Evolutionary conservation across 2,329 filamentous ascomycete genomes (phyloP).

Genomic region (Chaetoscypha palmicola): DNA sequence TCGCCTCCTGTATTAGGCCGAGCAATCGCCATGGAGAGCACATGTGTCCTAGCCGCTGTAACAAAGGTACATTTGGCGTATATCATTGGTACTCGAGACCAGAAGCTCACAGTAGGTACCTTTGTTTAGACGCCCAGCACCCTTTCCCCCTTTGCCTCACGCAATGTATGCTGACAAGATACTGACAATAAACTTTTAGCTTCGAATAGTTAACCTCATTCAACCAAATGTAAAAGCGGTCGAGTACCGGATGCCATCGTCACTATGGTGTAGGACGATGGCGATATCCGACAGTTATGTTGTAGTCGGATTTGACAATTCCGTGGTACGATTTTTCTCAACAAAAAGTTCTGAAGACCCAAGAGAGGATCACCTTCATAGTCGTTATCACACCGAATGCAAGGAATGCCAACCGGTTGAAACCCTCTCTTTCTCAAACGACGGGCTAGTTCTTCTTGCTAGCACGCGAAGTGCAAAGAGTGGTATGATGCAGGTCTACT

Average conservation of each 20-base stretch:
- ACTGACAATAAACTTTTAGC: conserved; percentile 24
- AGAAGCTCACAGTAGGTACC: conserved; percentile 34
- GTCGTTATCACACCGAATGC: conserved; percentile 31
- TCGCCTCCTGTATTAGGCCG: conserved; percentile 32
- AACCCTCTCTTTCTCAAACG: conserved; percentile 36
- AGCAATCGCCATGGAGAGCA: conserved; percentile 33
- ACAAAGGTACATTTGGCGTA: conserved; percentile 34
- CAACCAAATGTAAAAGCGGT: conserved; percentile 29
- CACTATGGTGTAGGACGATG: conserved; percentile 35
- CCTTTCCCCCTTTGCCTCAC: neutral
- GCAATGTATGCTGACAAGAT: too few species aligned
- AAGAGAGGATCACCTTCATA: conserved; percentile 34
- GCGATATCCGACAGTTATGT: conserved; percentile 37
- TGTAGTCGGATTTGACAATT: conserved; percentile 36
- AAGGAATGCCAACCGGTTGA: conserved; percentile 34
- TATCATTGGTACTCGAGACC: conserved; percentile 36
- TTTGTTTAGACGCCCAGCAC: neutral
- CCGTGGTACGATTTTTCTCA: conserved; percentile 36
- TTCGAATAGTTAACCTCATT: conserved; percentile 34
- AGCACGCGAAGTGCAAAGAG: conserved; percentile 33
- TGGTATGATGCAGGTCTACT: conserved; percentile 34
- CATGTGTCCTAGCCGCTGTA: conserved; percentile 34
- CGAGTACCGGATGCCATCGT: conserved; percentile 36
- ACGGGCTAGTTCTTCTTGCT: conserved; percentile 35
- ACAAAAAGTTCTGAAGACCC: conserved; percentile 31